Percentiles rank a stretch among this genome's conserved stretches.
phyloP scores from a whole-genome alignment of 495 filamentous ascomycete genomes.

The Astrothelium macrocarpum region DNA sequence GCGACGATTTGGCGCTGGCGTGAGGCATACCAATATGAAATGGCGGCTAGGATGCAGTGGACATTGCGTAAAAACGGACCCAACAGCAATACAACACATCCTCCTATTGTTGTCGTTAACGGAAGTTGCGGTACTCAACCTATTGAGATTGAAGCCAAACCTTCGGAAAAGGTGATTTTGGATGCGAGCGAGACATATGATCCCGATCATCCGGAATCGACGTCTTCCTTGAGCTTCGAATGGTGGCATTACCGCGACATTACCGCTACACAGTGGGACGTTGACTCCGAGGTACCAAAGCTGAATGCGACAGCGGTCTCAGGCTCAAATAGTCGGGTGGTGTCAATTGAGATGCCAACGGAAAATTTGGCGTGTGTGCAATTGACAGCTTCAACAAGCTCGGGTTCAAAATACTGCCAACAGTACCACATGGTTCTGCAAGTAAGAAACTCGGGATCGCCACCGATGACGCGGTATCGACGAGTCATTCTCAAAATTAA shows the following conservation, averaged over 20 bases:
- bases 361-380: not conserved
- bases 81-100: slow-evolving; percentile 32
- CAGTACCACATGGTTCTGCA: slow-evolving; percentile 5
- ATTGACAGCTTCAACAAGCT: slow-evolving; percentile 1
- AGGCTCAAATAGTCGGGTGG: not conserved
- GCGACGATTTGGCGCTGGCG: slow-evolving; percentile 45
- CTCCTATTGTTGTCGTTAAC: slow-evolving; percentile 37
- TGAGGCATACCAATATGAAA: slow-evolving; percentile 41
- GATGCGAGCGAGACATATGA: slow-evolving; percentile 38
- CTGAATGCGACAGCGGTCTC: slow-evolving; percentile 15
- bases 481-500: slow-evolving; percentile 6
- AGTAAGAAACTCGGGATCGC: slow-evolving; percentile 7
- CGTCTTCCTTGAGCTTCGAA: slow-evolving; percentile 29
- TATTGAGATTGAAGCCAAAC: slow-evolving; percentile 28
- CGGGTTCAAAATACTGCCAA: slow-evolving; percentile 1
- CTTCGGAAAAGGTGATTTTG: slow-evolving; percentile 31
- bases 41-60: slow-evolving; percentile 44
- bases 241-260: slow-evolving; percentile 43
- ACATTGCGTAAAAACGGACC: slow-evolving; percentile 24
- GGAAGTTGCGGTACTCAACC: slow-evolving; percentile 27
- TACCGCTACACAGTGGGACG: slow-evolving; percentile 35
- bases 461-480: slow-evolving; percentile 9
- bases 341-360: slow-evolving; percentile 1
- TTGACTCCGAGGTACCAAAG: slow-evolving; percentile 31
- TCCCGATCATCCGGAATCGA: slow-evolving; percentile 31